Conservation (phyloP, 2,329 filamentous ascomycete species). For the Aspergillus sp. region DNA sequence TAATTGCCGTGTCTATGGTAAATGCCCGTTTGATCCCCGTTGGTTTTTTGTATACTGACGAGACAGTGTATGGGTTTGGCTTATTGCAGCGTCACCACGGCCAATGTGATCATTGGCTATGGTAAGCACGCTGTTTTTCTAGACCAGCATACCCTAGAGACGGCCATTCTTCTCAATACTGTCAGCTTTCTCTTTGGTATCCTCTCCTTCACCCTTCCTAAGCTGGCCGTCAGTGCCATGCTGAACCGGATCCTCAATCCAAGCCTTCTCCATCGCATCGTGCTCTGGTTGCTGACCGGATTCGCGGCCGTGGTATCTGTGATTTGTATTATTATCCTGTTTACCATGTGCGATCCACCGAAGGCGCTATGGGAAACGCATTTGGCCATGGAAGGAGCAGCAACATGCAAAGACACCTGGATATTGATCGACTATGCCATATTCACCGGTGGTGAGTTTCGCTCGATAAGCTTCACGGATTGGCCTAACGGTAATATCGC, state of each 20-base stretch:
- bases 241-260: constrained; percentile 24
- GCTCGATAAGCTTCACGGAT: background rate
- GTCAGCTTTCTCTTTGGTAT: constrained; percentile 24
- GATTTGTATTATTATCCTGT: constrained; percentile 35
- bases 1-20: constrained; percentile 31
- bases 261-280: constrained; percentile 7
- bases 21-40: constrained; percentile 1
- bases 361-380: constrained; percentile 33
- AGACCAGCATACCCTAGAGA: constrained; percentile 18
- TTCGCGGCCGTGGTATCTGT: constrained; percentile 25
- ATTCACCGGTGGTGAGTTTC: constrained; percentile 33
- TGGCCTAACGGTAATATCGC: background rate
- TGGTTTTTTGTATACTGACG: background rate
- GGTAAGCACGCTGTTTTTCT: constrained; percentile 35
- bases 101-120: constrained; percentile 33
- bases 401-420: constrained; percentile 29
- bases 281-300: constrained; percentile 23
- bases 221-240: constrained; percentile 23
- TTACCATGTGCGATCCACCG: constrained; percentile 39
- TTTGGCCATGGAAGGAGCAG: constrained; percentile 18
- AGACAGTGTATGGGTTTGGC: constrained; percentile 8
- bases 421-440: constrained; percentile 37
- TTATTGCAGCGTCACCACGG: constrained; percentile 22
- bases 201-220: constrained; percentile 23
- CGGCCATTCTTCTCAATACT: constrained; percentile 18